Conservation (phyloP, 78 protist species). For the Dictyostelium citrinum region DNA sequence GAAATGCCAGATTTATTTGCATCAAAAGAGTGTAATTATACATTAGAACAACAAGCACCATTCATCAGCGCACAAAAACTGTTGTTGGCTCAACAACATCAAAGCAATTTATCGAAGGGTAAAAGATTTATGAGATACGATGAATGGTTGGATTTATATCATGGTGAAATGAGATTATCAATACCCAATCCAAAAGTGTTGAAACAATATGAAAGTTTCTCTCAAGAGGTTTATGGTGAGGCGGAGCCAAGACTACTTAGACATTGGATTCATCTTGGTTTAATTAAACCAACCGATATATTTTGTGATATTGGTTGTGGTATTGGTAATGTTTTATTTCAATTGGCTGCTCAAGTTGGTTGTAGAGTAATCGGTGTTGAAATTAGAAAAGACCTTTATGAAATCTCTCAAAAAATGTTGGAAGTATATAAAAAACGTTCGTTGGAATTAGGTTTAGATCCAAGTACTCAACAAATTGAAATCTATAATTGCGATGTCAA, state of each 20-base stretch:
- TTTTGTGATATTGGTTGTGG: slow-evolving; percentile 54
- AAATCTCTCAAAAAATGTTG: neutral
- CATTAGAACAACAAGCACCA: neutral
- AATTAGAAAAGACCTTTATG: slow-evolving; percentile 15
- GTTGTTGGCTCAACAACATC: neutral
- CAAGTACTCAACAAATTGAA: slow-evolving; percentile 6
- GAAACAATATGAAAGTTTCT: neutral
- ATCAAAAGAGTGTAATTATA: slow-evolving; percentile 1
- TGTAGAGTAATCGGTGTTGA: slow-evolving; percentile 34
- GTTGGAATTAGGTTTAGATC: neutral
- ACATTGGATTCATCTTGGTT: slow-evolving; percentile 9
- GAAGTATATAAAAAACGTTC: neutral
- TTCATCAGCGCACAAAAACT: neutral
- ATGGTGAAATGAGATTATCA: neutral
- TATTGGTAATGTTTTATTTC: slow-evolving; percentile 40
- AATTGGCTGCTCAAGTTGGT: slow-evolving; percentile 46
- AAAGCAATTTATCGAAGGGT: neutral
- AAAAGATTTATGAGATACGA: neutral
- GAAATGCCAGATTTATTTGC: slow-evolving; percentile 8
- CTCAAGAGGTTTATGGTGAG: slow-evolving; percentile 44
- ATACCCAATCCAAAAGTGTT: neutral
- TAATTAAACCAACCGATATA: slow-evolving; percentile 9
- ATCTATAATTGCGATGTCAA: slow-evolving; percentile 1
- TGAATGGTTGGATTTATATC: slow-evolving; percentile 1
- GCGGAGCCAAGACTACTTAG: slow-evolving; percentile 8